phyloP scores from a whole-genome alignment of 495 filamentous ascomycete species.

The Evernia prunastri region DNA sequence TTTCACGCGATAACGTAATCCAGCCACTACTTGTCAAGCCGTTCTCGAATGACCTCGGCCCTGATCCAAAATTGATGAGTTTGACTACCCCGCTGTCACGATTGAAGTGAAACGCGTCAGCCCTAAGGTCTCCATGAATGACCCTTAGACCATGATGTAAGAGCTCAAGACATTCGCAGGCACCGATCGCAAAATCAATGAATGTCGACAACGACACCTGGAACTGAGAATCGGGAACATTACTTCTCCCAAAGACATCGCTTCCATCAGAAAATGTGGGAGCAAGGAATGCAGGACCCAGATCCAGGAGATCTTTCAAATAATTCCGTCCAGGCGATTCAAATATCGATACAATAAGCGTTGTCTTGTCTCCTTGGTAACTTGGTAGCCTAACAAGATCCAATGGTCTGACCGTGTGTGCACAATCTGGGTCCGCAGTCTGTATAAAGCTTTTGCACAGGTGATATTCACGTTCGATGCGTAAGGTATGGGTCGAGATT shows the following conservation, averaged over 20 bases:
- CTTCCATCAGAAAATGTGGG: constrained; percentile 44
- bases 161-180: constrained; percentile 76
- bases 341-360: constrained; percentile 68
- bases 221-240: constrained; percentile 40
- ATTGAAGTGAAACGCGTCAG: constrained; percentile 82
- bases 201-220: constrained; percentile 66
- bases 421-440: constrained; percentile 63
- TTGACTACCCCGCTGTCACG: constrained; percentile 60
- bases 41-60: constrained; percentile 78
- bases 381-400: constrained; percentile 61
- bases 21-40: constrained; percentile 78
- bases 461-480: constrained; percentile 79
- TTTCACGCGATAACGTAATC: constrained; percentile 68
- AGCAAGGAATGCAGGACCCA: constrained; percentile 68
- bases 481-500: constrained; percentile 69
- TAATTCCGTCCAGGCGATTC: constrained; percentile 71
- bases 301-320: constrained; percentile 60
- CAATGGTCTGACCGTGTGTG: constrained; percentile 68
- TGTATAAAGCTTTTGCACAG: constrained; percentile 64
- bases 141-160: constrained; percentile 76
- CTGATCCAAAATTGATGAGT: constrained; percentile 77
- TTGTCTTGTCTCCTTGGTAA: constrained; percentile 54
- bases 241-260: constrained; percentile 27
- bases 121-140: constrained; percentile 80
- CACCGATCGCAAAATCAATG: constrained; percentile 82